A percentile compares a stretch with the other conserved stretches of the same genome.
Conservation (phyloP, 257 asterid genomes). For the Lycium barbarum region DNA sequence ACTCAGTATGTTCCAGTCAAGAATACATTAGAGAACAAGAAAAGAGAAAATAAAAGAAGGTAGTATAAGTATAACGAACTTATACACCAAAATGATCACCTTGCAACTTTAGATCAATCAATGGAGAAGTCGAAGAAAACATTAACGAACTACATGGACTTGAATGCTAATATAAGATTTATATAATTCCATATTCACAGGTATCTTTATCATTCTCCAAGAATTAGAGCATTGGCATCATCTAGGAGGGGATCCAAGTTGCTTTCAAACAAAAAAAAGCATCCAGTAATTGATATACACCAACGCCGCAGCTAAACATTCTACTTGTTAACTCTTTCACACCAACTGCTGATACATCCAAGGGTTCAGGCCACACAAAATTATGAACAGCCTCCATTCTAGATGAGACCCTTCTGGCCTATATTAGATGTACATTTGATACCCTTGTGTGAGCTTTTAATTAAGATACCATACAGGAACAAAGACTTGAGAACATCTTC, state of each 20-base stretch:
- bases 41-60: not conserved
- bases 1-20: not conserved
- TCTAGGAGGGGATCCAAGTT: not conserved
- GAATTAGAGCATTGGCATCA: constrained; percentile 16
- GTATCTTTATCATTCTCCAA: constrained; percentile 8
- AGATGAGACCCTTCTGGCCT: not conserved
- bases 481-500: not conserved
- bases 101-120: constrained; percentile 13
- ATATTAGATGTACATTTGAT: constrained; percentile 1
- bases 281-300: not conserved
- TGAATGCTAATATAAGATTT: not conserved
- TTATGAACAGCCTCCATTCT: constrained; percentile 13
- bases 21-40: not conserved
- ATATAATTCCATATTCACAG: constrained; percentile 7
- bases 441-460: not conserved
- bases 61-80: not conserved
- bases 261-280: not conserved
- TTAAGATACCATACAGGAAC: not conserved
- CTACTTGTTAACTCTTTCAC: not conserved
- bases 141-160: not conserved
- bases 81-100: constrained; percentile 14
- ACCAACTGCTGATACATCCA: not conserved
- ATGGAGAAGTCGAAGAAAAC: not conserved
- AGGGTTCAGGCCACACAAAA: constrained; percentile 10
- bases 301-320: not conserved